These are phyloP conservation scores for Globisporangium barbulae DNA, from an alignment of 352 stramenopile genomes.

Conservation along the genomic window DNA sequence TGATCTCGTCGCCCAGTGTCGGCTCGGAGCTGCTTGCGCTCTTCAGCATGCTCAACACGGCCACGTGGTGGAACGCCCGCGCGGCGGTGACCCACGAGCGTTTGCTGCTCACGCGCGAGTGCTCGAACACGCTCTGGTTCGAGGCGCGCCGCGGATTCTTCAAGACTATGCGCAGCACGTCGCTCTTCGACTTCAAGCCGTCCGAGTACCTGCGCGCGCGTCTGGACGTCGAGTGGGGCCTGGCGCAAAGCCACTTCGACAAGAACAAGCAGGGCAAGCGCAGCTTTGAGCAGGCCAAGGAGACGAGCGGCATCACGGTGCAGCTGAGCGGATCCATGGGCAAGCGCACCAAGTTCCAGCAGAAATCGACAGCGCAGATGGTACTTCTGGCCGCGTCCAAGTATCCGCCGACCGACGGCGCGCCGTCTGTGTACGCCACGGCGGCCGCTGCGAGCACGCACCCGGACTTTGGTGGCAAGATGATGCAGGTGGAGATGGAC, in stretches of 20 bases:
- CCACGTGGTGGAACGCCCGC: slow-evolving; percentile 72
- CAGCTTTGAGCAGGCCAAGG: slow-evolving; percentile 86
- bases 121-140: slow-evolving; percentile 77
- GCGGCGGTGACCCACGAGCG: slow-evolving; percentile 70
- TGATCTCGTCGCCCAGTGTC: slow-evolving; percentile 27
- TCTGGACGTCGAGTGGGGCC: slow-evolving; percentile 91
- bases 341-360: slow-evolving; percentile 95
- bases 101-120: slow-evolving; percentile 55
- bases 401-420: slow-evolving; percentile 35
- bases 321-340: slow-evolving; percentile 91
- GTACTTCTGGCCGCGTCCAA: slow-evolving; percentile 70
- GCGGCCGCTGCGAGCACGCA: slow-evolving; percentile 59
- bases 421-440: slow-evolving; percentile 49
- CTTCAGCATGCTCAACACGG: slow-evolving; percentile 33
- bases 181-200: slow-evolving; percentile 38
- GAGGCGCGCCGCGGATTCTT: slow-evolving; percentile 62
- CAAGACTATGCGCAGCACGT: slow-evolving; percentile 29
- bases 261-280: slow-evolving; percentile 87
- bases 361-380: slow-evolving; percentile 90
- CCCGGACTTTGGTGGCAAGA: slow-evolving; percentile 62
- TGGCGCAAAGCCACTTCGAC: slow-evolving; percentile 92
- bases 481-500: slow-evolving; percentile 19
- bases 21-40: slow-evolving; percentile 17
- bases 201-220: slow-evolving; percentile 60
- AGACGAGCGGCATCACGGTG: slow-evolving; percentile 77